Percentiles rank a stretch among this genome's conserved stretches.
phyloP scores from a whole-genome alignment of 441 rosid species.

The Kokia cookei region DNA sequence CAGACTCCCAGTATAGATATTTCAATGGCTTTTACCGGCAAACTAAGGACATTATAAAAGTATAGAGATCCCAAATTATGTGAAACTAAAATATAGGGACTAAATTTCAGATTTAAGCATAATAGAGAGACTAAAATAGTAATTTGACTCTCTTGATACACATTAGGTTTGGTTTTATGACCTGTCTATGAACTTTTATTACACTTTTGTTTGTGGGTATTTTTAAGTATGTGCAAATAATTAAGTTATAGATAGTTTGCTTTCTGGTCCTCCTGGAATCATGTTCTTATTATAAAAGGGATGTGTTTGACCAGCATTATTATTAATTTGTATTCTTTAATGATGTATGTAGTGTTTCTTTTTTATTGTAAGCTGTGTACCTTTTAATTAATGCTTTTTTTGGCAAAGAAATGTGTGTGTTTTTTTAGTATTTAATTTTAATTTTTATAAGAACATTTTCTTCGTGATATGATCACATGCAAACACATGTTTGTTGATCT shows the following conservation, averaged over 20 bases:
- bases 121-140: too few species aligned
- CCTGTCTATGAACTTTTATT: background rate
- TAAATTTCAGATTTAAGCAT: too few species aligned
- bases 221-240: conserved; percentile 1
- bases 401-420: conserved; percentile 4
- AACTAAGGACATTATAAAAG: too few species aligned
- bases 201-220: background rate
- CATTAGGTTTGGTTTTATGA: background rate
- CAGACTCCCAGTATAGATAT: too few species aligned
- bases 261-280: too few species aligned
- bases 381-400: background rate
- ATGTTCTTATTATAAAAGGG: too few species aligned
- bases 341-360: conserved; percentile 3
- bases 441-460: too few species aligned
- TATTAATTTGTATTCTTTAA: conserved; percentile 14
- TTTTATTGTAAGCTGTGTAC: background rate
- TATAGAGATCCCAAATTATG: too few species aligned
- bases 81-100: too few species aligned
- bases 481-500: conserved; percentile 24
- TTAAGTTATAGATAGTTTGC: background rate
- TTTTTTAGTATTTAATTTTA: background rate
- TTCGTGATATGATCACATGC: conserved; percentile 20
- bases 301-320: too few species aligned
- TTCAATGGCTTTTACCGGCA: too few species aligned
- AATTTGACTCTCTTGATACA: too few species aligned